Evolutionary conservation across 2,329 filamentous ascomycete genomes (phyloP), one percentile per base, ranked within the genome.

Genomic region (Plectosphaerella plurivora): DNA sequence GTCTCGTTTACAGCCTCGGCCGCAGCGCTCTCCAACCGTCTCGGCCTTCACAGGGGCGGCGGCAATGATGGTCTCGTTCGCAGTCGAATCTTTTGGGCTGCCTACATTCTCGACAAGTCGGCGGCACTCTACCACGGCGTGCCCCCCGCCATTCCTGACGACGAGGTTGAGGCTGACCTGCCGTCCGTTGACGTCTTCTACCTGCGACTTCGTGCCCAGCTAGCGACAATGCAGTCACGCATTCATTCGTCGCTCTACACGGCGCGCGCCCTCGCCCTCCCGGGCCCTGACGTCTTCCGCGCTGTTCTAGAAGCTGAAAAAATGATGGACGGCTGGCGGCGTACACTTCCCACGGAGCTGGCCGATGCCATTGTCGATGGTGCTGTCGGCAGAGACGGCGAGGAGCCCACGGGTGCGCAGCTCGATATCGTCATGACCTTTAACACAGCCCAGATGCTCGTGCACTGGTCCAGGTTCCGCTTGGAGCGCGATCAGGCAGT

Each of bases 51-150:
- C 37, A 46, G 55, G n/a, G 48, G 51, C 33, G 49, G 50, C 11
- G 45, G 20, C 16, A 45, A 51, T n/a, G 53, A 53, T 18, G 49
- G 48, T 11, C 48, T 49, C 18, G 53, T 49, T 5, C 55, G 48
- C n/a, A 51, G 49, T 33, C 50, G 55, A 3, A 53, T 57, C 4
- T 57, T 57, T 16, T 57, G 55, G 55, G 51, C 51, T 5, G 53
- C 51, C 9, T 57, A 55, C 16, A 57, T 57, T 10, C 46, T 57
- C 7, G 53, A 57, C 25, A 53, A 55, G 20, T 53, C 55, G 15
- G 53, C 37, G n/a, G 39, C 48, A 5, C 41, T 57, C 20, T 50
- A 55, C 12, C 55, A 55, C 4, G 55, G 55, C 4, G 22, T 55
- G 9, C 50, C 54, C 5, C 49, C 55, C 1, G 53, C 42, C 9